Evolutionary conservation across 805 yeast species (phyloP).

Genomic region (Hanseniaspora guilliermondii): DNA sequence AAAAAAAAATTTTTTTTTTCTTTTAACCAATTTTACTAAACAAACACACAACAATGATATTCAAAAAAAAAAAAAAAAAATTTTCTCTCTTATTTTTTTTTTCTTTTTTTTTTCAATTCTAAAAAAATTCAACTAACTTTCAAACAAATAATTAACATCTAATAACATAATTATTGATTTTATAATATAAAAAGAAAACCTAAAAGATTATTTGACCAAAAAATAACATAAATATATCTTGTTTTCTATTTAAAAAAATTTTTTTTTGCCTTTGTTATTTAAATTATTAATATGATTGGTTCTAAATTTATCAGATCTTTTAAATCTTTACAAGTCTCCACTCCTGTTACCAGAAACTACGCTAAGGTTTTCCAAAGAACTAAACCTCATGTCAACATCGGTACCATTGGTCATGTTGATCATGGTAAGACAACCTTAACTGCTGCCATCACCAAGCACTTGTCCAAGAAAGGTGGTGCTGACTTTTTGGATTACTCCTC

Average conservation of each 20-base stretch:
- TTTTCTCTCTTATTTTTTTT: not conserved
- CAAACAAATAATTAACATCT: no score
- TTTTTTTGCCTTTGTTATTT: no score
- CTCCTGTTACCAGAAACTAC: conserved; percentile 18
- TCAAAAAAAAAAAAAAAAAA: not conserved
- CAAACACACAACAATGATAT: no score
- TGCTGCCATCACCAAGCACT: conserved; percentile 94
- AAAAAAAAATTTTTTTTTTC: no score
- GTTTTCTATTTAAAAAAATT: no score
- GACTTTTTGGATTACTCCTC: conserved; percentile 82
- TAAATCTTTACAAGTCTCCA: conserved; percentile 7
- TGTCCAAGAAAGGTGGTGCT: conserved; percentile 83
- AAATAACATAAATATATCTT: no score
- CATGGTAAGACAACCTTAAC: conserved; percentile 98
- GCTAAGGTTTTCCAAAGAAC: conserved; percentile 84
- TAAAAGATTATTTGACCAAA: no score
- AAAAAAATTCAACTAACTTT: no score
- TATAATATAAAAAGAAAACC: no score
- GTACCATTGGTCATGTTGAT: conserved; percentile 98
- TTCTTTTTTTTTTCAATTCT: not conserved
- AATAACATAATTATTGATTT: no score
- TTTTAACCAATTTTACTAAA: no score
- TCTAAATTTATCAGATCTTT: conserved; percentile 11
- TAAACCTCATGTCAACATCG: conserved; percentile 92
- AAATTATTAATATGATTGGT: not conserved